Conservation (phyloP, 2,329 filamentous ascomycete genomes). For the Magnaporthiopsis incrustans region DNA sequence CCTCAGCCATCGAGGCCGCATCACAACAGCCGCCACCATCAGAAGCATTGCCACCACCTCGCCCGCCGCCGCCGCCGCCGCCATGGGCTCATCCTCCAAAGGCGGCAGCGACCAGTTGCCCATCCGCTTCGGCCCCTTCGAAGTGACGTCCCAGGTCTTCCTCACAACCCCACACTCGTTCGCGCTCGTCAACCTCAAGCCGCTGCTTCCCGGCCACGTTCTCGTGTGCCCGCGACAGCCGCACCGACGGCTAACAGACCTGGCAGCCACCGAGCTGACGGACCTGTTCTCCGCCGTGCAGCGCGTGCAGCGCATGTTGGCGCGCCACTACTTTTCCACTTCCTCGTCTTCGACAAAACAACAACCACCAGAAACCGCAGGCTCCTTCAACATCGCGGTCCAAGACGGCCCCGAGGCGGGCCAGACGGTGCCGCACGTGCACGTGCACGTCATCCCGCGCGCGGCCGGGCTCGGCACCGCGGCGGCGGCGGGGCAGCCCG, state of each 20-base stretch:
- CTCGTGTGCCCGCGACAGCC: slow-evolving; percentile 70
- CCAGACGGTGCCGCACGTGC: slow-evolving; percentile 89
- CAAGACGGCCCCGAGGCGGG: slow-evolving; percentile 87
- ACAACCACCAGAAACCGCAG: slow-evolving; percentile 43
- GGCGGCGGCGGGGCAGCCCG: slow-evolving; percentile 40
- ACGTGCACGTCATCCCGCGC: slow-evolving; percentile 81
- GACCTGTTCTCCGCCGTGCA: slow-evolving; percentile 88
- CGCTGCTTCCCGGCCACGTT: slow-evolving; percentile 85
- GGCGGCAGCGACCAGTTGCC: neutral
- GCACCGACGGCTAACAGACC: slow-evolving; percentile 67
- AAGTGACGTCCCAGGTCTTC: slow-evolving; percentile 84
- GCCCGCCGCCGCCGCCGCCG: neutral
- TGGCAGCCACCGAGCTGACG: slow-evolving; percentile 59
- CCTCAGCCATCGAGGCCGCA: neutral
- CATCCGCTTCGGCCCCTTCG: slow-evolving; percentile 66
- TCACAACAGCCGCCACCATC: neutral
- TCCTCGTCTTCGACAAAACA: neutral
- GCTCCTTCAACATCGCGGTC: slow-evolving; percentile 87
- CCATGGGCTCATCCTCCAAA: neutral
- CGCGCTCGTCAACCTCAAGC: slow-evolving; percentile 91
- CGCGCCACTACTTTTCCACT: slow-evolving; percentile 41
- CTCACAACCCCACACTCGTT: slow-evolving; percentile 71
- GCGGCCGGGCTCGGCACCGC: slow-evolving; percentile 25
- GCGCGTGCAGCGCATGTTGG: slow-evolving; percentile 69
- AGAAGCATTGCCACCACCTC: neutral